phyloP scores from a whole-genome alignment of 129 eudicot species.

The Pulicaria dysenterica region DNA sequence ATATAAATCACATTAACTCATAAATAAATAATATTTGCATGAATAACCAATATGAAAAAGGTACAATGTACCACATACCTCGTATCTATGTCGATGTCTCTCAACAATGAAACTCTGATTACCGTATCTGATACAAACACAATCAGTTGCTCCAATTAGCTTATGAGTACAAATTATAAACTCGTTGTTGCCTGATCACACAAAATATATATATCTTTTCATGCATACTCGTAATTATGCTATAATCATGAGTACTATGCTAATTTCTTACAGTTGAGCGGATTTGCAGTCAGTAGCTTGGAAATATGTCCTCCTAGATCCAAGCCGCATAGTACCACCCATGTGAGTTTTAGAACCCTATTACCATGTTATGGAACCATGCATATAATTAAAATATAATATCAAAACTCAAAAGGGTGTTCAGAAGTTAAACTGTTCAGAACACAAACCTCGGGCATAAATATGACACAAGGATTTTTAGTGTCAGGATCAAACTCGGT shows the following conservation, averaged over 20 bases:
- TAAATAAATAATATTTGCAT: background rate
- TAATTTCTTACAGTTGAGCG: constrained; percentile 69
- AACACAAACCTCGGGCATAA: constrained; percentile 86
- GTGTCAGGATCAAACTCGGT: constrained; percentile 83
- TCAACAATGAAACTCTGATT: constrained; percentile 68
- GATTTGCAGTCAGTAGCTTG: constrained; percentile 64
- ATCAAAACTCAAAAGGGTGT: background rate
- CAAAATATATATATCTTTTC: background rate
- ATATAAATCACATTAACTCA: background rate
- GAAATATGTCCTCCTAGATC: constrained; percentile 90
- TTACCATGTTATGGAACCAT: constrained; percentile 13
- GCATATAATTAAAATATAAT: background rate
- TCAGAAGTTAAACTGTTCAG: background rate
- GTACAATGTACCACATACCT: constrained; percentile 44
- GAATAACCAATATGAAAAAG: background rate
- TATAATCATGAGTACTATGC: background rate
- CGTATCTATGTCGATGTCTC: constrained; percentile 97
- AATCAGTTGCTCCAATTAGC: constrained; percentile 26
- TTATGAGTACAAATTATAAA: background rate
- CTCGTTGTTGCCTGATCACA: background rate
- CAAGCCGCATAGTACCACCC: constrained; percentile 99
- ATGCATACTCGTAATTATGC: background rate
- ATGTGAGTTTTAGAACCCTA: constrained; percentile 96
- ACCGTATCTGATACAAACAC: constrained; percentile 62
- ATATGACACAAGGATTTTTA: constrained; percentile 79